These are phyloP conservation scores for Fusarium luffae DNA, from an alignment of 2,329 filamentous ascomycete species.

Conservation along the genomic window DNA sequence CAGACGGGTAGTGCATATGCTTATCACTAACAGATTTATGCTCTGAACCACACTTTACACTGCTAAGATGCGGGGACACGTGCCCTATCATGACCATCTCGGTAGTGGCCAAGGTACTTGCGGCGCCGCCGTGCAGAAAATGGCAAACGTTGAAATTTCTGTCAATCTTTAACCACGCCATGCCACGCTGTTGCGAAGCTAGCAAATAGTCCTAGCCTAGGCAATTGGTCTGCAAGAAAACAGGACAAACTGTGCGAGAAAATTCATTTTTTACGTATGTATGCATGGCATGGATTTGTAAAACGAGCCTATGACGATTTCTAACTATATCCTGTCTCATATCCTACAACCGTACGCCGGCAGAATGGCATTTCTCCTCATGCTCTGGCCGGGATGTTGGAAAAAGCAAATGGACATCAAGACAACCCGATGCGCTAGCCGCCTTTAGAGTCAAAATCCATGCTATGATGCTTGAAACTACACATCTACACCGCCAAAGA, in stretches of 20 bases:
- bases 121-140: slow-evolving; percentile 25
- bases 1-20: neutral
- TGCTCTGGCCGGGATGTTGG: slow-evolving; percentile 6
- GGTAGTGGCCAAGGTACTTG: slow-evolving; percentile 37
- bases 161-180: slow-evolving; percentile 20
- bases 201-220: slow-evolving; percentile 24
- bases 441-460: slow-evolving; percentile 3
- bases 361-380: slow-evolving; percentile 1
- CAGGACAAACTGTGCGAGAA: slow-evolving; percentile 25
- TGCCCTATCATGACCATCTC: slow-evolving; percentile 39
- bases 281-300: neutral
- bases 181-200: slow-evolving; percentile 33
- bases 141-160: slow-evolving; percentile 40
- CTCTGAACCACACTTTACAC: neutral
- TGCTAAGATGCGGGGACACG: slow-evolving; percentile 26
- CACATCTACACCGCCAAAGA: slow-evolving; percentile 41
- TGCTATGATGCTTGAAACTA: slow-evolving; percentile 20
- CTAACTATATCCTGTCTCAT: slow-evolving; percentile 23
- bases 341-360: neutral
- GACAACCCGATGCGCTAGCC: slow-evolving; percentile 6
- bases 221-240: slow-evolving; percentile 15
- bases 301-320: slow-evolving; percentile 10
- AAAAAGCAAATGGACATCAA: slow-evolving; percentile 36
- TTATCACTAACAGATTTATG: slow-evolving; percentile 30
- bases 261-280: neutral